Base-by-base conservation (phyloP, 495 filamentous ascomycete species). In the Podospora tetraspora region DNA sequence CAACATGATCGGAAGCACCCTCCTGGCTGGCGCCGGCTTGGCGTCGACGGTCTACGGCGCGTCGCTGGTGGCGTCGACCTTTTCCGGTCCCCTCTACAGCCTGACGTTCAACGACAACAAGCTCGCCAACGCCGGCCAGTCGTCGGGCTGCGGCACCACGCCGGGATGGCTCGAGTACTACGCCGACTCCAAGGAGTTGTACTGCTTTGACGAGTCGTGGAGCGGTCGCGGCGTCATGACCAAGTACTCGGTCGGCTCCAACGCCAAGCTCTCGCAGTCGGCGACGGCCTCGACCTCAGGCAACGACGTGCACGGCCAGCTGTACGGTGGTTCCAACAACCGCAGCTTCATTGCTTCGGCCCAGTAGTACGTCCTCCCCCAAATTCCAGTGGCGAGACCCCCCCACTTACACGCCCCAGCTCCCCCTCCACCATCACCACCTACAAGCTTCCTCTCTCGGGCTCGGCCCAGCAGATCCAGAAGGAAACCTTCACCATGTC, bases 111-210 rank as follows among this genome's bases (percentile, higher is more conserved):
- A 69, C 43, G 58, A 30, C 12, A 66, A 75, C 70, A 56, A 71
- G 52, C 71, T 82, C 1, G 69, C 76, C 13, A 74, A 76, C 57
- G 72, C 73, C 30, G 77, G 76, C 16, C 72, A 75, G 16, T 57
- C 72, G 22, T 69, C 59, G 13, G 79, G 76, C 52, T 80, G 79
- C 62, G 79, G 79, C 27, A 69, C 69, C 29, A 72, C 78, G 16
- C 86, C 89, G 4, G 84, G 82, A 62, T 90, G 87, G 86, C 68
- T 90, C 23, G 81, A 83, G 30, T 76, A 84, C 56, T 84, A 82
- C 72, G 21, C 78, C 0, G 73, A 75, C 13, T 72, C 78, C 12
- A 73, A 77, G 27, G 80, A 79, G 8, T 76, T 90, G 19, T 91
- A 89, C 79, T 87, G 85, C 73, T 81, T 87, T 27, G 85, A 89